Conservation (phyloP, 805 yeast species). For the Monosporozyma siamensis region DNA sequence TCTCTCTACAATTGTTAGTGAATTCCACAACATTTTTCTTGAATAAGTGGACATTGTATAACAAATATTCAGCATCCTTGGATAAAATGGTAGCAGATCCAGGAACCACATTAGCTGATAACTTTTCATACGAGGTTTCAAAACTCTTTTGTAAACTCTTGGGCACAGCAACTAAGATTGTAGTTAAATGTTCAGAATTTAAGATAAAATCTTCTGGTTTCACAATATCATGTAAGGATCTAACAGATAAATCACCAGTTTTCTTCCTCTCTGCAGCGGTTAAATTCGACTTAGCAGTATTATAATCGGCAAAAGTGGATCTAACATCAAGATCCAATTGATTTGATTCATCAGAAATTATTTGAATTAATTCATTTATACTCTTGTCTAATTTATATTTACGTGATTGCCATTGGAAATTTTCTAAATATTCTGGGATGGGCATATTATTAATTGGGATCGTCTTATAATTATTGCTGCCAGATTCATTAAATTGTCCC, state of each 20-base stretch:
- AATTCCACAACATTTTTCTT: constrained; percentile 70
- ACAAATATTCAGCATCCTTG: constrained; percentile 60
- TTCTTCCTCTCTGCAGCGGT: constrained; percentile 86
- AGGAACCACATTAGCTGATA: constrained; percentile 80
- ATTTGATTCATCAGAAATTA: constrained; percentile 67
- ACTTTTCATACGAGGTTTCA: constrained; percentile 60
- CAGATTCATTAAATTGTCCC: constrained; percentile 35
- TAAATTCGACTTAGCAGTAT: constrained; percentile 72
- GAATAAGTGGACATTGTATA: constrained; percentile 77
- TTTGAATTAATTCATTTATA: constrained; percentile 60
- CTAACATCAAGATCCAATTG: constrained; percentile 81
- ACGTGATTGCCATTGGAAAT: constrained; percentile 80
- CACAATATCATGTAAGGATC: constrained; percentile 84
- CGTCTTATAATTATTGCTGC: constrained; percentile 40
- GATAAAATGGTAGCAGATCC: constrained; percentile 68
- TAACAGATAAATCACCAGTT: constrained; percentile 86
- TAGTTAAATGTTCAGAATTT: constrained; percentile 76
- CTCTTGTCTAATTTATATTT: constrained; percentile 82
- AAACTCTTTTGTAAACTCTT: constrained; percentile 51
- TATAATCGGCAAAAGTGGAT: constrained; percentile 63
- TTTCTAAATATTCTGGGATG: constrained; percentile 52
- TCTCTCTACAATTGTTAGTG: constrained; percentile 63
- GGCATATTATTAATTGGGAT: constrained; percentile 45
- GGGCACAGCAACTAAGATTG: constrained; percentile 86
- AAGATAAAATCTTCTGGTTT: constrained; percentile 74